A percentile compares a stretch with the other conserved stretches of the same genome.
phyloP scores from a whole-genome alignment of 2,329 filamentous ascomycete genomes.

The Cyphellophora europaea region DNA sequence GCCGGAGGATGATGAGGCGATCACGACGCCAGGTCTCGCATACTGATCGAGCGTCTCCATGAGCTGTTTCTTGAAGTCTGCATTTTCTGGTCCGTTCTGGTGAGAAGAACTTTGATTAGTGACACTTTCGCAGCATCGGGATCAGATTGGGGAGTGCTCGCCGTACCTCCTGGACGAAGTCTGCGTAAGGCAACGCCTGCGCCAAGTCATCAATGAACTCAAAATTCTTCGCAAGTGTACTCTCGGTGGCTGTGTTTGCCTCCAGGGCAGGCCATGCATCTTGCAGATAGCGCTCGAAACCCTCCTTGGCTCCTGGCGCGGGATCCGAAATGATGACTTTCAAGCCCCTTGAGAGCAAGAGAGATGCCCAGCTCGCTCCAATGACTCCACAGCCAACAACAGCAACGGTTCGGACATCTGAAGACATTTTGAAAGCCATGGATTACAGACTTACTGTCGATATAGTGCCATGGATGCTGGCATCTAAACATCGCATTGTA shows the following conservation, averaged over 20 bases:
- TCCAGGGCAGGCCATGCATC: constrained; percentile 13
- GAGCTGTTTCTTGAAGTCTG: no score
- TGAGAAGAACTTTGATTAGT: no score
- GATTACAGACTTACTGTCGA: no score
- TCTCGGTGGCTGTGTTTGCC: not conserved
- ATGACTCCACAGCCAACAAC: constrained; percentile 31
- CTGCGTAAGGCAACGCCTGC: not conserved
- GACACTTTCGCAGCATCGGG: not conserved
- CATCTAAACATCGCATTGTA: no score
- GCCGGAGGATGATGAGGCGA: no score
- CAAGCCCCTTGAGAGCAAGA: constrained; percentile 30
- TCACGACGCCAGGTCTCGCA: no score
- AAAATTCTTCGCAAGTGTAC: not conserved
- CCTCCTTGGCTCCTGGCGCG: constrained; percentile 25
- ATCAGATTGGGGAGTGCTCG: not conserved
- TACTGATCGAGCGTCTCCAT: no score
- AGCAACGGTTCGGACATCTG: no score
- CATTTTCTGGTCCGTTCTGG: no score
- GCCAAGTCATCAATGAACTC: not conserved
- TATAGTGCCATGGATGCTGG: no score
- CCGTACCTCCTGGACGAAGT: constrained; percentile 1
- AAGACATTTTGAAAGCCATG: no score
- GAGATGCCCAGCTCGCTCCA: constrained; percentile 32
- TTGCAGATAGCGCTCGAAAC: constrained; percentile 19
- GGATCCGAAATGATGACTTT: constrained; percentile 34